These are phyloP conservation scores for Yarrowia phangngaensis DNA, from an alignment of 805 yeast genomes.

Conservation along the genomic window DNA sequence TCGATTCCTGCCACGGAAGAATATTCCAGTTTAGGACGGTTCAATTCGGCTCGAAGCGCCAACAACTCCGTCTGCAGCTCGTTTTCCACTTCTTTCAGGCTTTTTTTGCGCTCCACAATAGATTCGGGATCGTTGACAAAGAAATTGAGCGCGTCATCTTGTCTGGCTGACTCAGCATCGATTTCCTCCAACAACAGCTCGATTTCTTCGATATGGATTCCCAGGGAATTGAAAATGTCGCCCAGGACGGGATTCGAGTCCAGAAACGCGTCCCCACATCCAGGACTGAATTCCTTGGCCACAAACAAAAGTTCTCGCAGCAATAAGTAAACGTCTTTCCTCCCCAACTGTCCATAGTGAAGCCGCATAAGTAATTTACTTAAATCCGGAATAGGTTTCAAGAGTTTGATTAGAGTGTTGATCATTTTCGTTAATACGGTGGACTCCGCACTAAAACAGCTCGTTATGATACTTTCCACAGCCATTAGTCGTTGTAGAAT, in stretches of 20 bases:
- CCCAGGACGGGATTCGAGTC: constrained; percentile 8
- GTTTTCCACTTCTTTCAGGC: constrained; percentile 46
- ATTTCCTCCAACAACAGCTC: constrained; percentile 4
- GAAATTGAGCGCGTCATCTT: constrained; percentile 33
- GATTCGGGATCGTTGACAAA: constrained; percentile 31
- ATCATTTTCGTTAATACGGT: not conserved
- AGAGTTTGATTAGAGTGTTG: constrained; percentile 40
- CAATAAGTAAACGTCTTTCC: not conserved
- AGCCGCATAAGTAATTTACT: constrained; percentile 9
- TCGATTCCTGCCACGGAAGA: constrained; percentile 60
- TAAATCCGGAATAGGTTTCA: constrained; percentile 21
- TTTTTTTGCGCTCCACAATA: not conserved
- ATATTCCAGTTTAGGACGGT: constrained; percentile 56
- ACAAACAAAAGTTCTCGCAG: constrained; percentile 20
- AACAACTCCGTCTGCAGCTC: constrained; percentile 54
- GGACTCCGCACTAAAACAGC: not conserved
- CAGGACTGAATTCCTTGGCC: constrained; percentile 3
- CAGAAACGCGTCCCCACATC: not conserved
- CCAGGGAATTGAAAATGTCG: constrained; percentile 9
- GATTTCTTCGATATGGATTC: not conserved
- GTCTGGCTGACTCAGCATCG: constrained; percentile 32
- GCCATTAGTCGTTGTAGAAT: constrained; percentile 66
- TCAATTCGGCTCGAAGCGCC: constrained; percentile 45
- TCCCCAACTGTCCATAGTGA: constrained; percentile 29
- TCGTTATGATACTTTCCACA: constrained; percentile 36